A percentile compares a stretch with the other conserved stretches of the same genome.
Conservation (phyloP, 176 grass and related monocot genomes). For the Stipa capillata region DNA sequence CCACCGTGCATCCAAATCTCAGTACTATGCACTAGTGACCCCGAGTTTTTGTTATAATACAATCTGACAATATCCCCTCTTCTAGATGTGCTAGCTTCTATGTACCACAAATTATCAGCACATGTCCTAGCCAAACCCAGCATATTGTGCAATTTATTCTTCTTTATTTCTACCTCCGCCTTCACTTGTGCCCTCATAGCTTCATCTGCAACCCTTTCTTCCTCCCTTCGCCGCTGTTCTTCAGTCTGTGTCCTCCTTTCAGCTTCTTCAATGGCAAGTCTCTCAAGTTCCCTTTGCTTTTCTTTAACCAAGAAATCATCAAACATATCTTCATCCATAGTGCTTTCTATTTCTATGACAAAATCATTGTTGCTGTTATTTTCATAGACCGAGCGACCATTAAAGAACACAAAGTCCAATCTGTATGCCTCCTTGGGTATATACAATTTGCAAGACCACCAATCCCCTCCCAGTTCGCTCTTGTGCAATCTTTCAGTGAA, state of each 20-base stretch:
- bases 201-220: conserved; percentile 48
- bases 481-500: conserved; percentile 77
- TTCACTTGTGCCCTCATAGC: conserved; percentile 53
- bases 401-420: conserved; percentile 92
- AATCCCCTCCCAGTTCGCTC: conserved; percentile 58
- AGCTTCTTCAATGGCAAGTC: conserved; percentile 54
- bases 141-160: conserved; percentile 26
- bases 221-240: conserved; percentile 38
- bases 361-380: conserved; percentile 74
- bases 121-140: conserved; percentile 23
- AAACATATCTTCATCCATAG: conserved; percentile 65
- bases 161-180: conserved; percentile 50
- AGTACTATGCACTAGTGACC: conserved; percentile 41
- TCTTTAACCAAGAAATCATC: conserved; percentile 69
- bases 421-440: conserved; percentile 75
- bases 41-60: conserved; percentile 55
- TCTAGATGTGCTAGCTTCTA: conserved; percentile 46
- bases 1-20: conserved; percentile 92
- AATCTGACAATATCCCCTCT: conserved; percentile 41
- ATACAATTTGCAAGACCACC: conserved; percentile 80
- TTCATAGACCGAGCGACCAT: conserved; percentile 59
- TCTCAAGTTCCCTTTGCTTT: conserved; percentile 60
- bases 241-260: conserved; percentile 56
- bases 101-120: conserved; percentile 60
- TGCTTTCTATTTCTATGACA: conserved; percentile 54